phyloP scores from a whole-genome alignment of 129 eudicot genomes.

The Helichrysum umbraculigerum region DNA sequence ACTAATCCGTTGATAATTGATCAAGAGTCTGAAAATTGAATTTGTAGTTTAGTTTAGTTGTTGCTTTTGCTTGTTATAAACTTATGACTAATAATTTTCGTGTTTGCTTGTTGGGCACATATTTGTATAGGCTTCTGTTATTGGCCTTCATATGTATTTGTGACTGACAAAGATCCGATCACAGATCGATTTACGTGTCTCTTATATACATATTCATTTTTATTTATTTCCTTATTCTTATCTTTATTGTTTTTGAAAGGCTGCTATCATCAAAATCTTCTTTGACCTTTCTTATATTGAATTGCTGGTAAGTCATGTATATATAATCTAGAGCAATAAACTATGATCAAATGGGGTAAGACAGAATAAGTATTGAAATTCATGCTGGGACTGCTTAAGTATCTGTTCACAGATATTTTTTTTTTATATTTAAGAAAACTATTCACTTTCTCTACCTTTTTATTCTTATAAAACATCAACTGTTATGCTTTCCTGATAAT shows the following conservation, averaged over 20 bases:
- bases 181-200: not conserved
- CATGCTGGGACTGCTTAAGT: too few species aligned
- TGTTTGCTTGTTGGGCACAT: constrained; percentile 14
- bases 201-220: not conserved
- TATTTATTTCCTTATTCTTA: not conserved
- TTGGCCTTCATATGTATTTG: constrained; percentile 7
- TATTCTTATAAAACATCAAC: not conserved
- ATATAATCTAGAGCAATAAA: too few species aligned
- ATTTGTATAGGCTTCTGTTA: not conserved
- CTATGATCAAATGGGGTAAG: too few species aligned
- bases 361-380: too few species aligned
- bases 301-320: not conserved
- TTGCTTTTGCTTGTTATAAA: constrained; percentile 1
- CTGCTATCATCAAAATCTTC: not conserved
- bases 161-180: not conserved
- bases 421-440: not conserved
- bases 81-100: not conserved
- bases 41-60: constrained; percentile 12
- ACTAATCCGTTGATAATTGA: constrained; percentile 8
- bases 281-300: not conserved
- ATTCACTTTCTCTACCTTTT: constrained; percentile 13
- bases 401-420: too few species aligned
- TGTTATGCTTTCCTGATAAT: not conserved
- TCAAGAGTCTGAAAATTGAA: constrained; percentile 1
- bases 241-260: too few species aligned